Evolutionary conservation across 768 basidiomycete genomes (phyloP).

Genomic region (Myochromella boudieri): DNA sequence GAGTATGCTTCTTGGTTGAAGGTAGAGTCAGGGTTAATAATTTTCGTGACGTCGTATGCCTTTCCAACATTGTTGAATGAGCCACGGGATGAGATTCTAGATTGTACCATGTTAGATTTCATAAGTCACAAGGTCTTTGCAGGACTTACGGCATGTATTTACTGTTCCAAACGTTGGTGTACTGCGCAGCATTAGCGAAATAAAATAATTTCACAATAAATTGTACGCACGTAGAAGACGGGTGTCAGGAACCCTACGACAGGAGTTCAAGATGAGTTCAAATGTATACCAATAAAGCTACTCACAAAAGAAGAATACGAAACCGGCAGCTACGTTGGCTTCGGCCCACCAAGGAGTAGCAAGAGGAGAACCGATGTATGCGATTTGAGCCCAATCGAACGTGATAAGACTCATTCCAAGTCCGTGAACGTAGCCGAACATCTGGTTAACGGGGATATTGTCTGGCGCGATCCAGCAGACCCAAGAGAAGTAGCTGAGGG

Average conservation of each 20-base stretch:
- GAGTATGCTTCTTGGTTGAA: conserved; percentile 58
- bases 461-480: conserved; percentile 68
- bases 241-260: conserved; percentile 55
- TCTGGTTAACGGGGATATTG: conserved; percentile 67
- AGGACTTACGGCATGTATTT: conserved; percentile 52
- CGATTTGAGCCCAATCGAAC: conserved; percentile 81
- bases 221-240: conserved; percentile 52
- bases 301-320: conserved; percentile 68
- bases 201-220: too few relatives aligned
- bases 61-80: conserved; percentile 65
- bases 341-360: conserved; percentile 85
- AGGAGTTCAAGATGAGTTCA: not conserved
- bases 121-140: not conserved
- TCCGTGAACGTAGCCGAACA: conserved; percentile 67
- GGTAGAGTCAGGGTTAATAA: conserved; percentile 52
- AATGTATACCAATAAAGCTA: not conserved
- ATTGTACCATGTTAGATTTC: conserved; percentile 12
- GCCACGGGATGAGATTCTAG: conserved; percentile 56
- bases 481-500: conserved; percentile 60
- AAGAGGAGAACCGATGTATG: conserved; percentile 69
- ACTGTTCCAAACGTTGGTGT: conserved; percentile 63
- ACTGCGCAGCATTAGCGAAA: too few relatives aligned
- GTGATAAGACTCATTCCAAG: conserved; percentile 75
- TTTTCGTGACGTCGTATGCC: conserved; percentile 55
- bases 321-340: conserved; percentile 63